phyloP scores from a whole-genome alignment of 768 basidiomycete species.

The Kwoniella bestiolae region DNA sequence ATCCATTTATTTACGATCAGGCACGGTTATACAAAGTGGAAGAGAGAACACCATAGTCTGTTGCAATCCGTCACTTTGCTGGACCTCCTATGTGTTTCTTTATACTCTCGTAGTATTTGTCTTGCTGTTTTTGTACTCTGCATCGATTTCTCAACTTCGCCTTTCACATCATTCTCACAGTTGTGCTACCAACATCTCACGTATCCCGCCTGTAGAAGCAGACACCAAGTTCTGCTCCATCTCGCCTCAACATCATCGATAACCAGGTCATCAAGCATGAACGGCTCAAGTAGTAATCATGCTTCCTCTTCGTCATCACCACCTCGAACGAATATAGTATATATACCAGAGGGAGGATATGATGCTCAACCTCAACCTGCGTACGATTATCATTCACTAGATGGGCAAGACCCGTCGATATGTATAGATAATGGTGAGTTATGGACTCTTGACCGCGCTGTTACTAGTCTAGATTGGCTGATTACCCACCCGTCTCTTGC shows the following conservation, averaged over 20 bases:
- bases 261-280: constrained; percentile 6
- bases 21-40: background rate
- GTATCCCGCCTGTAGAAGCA: too few species aligned
- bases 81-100: background rate
- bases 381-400: constrained; percentile 36
- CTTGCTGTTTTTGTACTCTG: background rate
- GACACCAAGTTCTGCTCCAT: too few species aligned
- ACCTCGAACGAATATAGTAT: constrained; percentile 20
- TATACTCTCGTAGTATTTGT: background rate
- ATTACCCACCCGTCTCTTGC: background rate
- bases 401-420: constrained; percentile 37
- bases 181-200: too few species aligned
- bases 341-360: constrained; percentile 33
- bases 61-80: background rate
- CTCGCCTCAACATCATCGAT: background rate
- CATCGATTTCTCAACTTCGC: background rate
- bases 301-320: constrained; percentile 34
- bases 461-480: background rate
- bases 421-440: constrained; percentile 52
- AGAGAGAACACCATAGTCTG: constrained; percentile 11
- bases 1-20: background rate
- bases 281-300: constrained; percentile 9
- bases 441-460: too few species aligned
- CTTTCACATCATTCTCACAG: background rate
- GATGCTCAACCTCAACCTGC: constrained; percentile 32